Percentiles rank a stretch among this genome's conserved stretches.
Evolutionary conservation across 331 rosid genomes (phyloP).

Genomic region (Pyrus hybrid): DNA sequence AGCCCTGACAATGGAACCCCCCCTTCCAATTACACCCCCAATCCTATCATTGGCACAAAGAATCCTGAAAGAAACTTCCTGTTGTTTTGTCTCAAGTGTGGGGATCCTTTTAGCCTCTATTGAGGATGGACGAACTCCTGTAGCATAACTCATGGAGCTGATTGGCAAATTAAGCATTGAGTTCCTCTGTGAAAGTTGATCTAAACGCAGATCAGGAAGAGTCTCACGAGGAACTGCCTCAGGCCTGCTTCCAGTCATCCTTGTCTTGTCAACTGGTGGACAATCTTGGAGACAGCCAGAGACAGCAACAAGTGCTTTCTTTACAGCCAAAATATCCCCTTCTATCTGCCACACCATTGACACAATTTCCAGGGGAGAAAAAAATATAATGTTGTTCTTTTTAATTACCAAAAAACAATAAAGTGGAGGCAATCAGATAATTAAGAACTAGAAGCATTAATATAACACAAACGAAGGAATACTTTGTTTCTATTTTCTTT

Average conservation of each 20-base stretch:
- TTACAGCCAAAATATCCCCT: constrained; percentile 70
- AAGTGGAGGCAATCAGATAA: background rate
- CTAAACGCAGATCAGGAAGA: constrained; percentile 34
- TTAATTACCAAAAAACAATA: background rate
- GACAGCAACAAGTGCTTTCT: constrained; percentile 82
- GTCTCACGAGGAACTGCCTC: constrained; percentile 47
- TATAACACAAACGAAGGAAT: background rate
- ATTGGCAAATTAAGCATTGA: constrained; percentile 34
- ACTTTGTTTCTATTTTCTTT: background rate
- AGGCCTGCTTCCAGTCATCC: constrained; percentile 44
- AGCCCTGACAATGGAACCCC: constrained; percentile 68
- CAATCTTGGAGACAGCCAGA: constrained; percentile 75
- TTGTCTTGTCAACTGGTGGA: constrained; percentile 40
- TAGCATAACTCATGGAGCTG: constrained; percentile 49
- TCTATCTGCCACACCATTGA: constrained; percentile 60
- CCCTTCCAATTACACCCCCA: constrained; percentile 95
- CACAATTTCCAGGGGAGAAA: constrained; percentile 11
- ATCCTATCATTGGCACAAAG: constrained; percentile 74
- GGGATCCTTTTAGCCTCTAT: constrained; percentile 48
- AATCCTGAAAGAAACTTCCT: constrained; percentile 68
- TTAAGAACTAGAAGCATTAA: background rate
- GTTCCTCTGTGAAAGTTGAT: constrained; percentile 44
- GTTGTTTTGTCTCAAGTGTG: constrained; percentile 38
- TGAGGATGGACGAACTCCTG: constrained; percentile 52
- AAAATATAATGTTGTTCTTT: background rate